Evolutionary conservation across 345 rosid species (phyloP).

Genomic region (Gossypium sturtianum): DNA sequence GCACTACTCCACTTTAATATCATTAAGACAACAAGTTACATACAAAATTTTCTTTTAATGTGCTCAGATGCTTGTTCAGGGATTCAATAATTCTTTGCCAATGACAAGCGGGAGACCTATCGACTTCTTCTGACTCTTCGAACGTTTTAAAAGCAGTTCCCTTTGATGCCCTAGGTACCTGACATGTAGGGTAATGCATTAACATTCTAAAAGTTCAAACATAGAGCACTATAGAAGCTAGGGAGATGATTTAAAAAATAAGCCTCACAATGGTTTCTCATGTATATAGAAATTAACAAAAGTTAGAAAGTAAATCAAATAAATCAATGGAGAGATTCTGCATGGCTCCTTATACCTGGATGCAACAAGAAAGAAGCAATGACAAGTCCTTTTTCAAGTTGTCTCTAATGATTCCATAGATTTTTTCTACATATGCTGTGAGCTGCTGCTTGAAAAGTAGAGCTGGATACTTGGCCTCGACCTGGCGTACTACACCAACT

Average conservation of each 20-base stretch:
- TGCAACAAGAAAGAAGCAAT: constrained; percentile 55
- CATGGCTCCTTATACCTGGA: constrained; percentile 42
- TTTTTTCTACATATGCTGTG: constrained; percentile 84
- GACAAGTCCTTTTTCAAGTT: constrained; percentile 71
- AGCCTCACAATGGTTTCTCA: not conserved
- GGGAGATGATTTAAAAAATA: not conserved
- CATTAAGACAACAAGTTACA: constrained; percentile 18
- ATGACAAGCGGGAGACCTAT: constrained; percentile 41
- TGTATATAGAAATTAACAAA: not conserved
- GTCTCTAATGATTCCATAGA: constrained; percentile 84
- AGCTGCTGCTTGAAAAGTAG: constrained; percentile 96
- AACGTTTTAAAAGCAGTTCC: constrained; percentile 34
- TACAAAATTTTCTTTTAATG: constrained; percentile 76
- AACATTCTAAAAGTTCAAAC: not conserved
- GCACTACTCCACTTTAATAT: constrained; percentile 4
- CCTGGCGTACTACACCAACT: constrained; percentile 54
- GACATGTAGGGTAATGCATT: constrained; percentile 3
- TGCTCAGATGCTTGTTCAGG: constrained; percentile 48
- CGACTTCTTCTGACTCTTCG: constrained; percentile 32
- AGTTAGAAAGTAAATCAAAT: not conserved
- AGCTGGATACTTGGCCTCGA: constrained; percentile 95
- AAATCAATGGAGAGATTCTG: not conserved
- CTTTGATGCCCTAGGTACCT: constrained; percentile 54
- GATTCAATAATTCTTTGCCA: constrained; percentile 61
- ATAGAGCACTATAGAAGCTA: not conserved